Evolutionary conservation across 805 yeast genomes (phyloP), one percentile per base, ranked within the genome.

Genomic region (Pichia eremophila): DNA sequence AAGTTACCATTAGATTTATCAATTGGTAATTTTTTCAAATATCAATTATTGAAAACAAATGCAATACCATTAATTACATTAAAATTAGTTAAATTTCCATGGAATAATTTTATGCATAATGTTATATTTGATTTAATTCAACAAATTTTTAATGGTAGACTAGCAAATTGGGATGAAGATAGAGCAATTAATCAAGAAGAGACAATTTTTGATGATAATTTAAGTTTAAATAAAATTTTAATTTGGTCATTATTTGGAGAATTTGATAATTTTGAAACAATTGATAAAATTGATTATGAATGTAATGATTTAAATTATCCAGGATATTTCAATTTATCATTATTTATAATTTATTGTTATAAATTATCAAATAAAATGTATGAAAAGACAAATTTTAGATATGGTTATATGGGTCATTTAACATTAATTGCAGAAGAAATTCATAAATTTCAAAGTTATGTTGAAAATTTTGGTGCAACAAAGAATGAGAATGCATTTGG

Each of bases 71-170:
- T 75, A 27, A 78, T 89, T 7, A 70, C 89, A 7, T 62, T 73
- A 28, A 79, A 85, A 70, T 80, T 93, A 56, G 78, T 88, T 55
- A 70, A 75, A 52, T 88, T 82, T 65, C 96, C 98, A 8, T 93
- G 98, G 98, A 93, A 93, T 63, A 93, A 93, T 61, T 93, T 93
- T 59, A 77, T 91, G 74, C 99, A 93, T 64, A 93, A 91, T 61
- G 99, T 93, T 43, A 93, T 91, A 11, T 93, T 91, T 70, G 99
- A 93, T 66, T 75, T 93, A 50, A 82, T 93, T 22, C 99, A 93
- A 64, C 99, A 93, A 62, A 79, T 93, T 11, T 79, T 91, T 64
- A 89, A 88, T 64, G 97, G 96, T 0, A 51, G 65, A 40, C 54
- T 65, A 39, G 61, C 65, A 12, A 65, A 65, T 44, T 65, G 67